Evolutionary conservation across 345 rosid genomes (phyloP), one percentile per base, ranked within the genome.

Genomic region (Turritis glabra): DNA sequence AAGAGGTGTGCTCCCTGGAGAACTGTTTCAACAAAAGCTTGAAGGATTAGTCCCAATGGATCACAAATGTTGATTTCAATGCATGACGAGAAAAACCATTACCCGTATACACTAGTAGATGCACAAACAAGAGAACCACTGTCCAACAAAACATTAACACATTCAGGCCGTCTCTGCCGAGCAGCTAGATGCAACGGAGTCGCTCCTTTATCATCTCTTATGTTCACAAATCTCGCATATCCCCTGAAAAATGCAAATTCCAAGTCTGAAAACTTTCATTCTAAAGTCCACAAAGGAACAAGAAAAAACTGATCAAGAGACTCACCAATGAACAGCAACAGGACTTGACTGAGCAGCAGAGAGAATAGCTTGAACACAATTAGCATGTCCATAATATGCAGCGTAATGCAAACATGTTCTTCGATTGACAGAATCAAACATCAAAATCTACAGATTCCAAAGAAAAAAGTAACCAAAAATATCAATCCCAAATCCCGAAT

Each of bases 391-490:
- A 72, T 92, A 89, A 58, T 88, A 92, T 7, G 97, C 98, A 64
- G 98, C 97, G 84, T 90, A 88, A 75, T 95, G 97, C 88, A 92
- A 87, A 71, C 98, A 92, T 74, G 96, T 95, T 81, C 98, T 89
- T 85, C 90, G 86, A 71, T 89, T 69, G 26, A 83, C 84, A 17
- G 96, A 92, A 84, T 95, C 99, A 80, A 95, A 95, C 90, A 77
- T 88, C 87, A 95, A 82, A 41, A 92, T 87, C 99, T 95, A 91
- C 69, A 67, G 32, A 66, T 48, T 35, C 3, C 23, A 54, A 19
- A 26, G 26, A 2, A 56, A 3, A 74, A n/a, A n/a, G n/a, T n/a
- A 74, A 50, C 61, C 11, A 76, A 13, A 37, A 4, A 30, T 32
- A 67, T 17, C 32, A 59, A 59, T 30, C 19, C 19, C 33, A 22